These are phyloP conservation scores for Candolleomyces eurysporus DNA, from an alignment of 768 basidiomycete genomes.

Conservation along the genomic window DNA sequence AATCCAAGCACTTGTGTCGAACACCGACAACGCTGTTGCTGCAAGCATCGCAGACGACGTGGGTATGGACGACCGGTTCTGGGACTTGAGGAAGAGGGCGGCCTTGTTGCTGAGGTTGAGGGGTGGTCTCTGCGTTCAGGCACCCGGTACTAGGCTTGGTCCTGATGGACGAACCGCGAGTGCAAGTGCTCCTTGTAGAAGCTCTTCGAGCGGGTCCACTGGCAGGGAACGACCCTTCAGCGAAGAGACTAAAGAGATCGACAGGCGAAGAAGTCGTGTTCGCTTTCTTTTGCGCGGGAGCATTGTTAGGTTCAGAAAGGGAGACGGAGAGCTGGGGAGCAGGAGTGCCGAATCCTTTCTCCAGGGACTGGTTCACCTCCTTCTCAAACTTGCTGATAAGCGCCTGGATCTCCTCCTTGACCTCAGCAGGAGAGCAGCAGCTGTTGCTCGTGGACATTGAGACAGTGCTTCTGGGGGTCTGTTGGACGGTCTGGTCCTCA, in stretches of 20 bases:
- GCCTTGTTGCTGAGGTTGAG: neutral
- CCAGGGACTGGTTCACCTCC: conserved; percentile 12
- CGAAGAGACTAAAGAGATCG: conserved; percentile 1
- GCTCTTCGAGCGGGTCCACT: conserved; percentile 1
- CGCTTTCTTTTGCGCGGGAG: neutral
- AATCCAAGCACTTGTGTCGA: conserved; percentile 81
- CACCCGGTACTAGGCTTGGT: neutral
- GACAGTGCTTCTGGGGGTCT: neutral
- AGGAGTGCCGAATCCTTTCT: neutral
- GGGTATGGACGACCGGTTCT: conserved; percentile 46
- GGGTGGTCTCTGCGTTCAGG: neutral
- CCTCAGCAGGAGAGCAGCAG: conserved; percentile 18
- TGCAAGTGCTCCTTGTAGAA: neutral
- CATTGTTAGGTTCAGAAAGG: neutral
- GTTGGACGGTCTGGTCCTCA: conserved; percentile 4
- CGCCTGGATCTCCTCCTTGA: conserved; percentile 19
- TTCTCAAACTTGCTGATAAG: conserved; percentile 19
- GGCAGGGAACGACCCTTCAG: conserved; percentile 8
- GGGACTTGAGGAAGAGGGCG: conserved; percentile 5
- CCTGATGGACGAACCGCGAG: neutral
- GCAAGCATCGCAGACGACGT: conserved; percentile 70
- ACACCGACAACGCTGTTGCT: conserved; percentile 54
- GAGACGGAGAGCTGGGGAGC: conserved; percentile 1
- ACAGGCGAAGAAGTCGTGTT: neutral
- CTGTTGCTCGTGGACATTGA: conserved; percentile 1